Base-by-base conservation (phyloP, 2,329 filamentous ascomycete species). In the Aureobasidium sp. region DNA sequence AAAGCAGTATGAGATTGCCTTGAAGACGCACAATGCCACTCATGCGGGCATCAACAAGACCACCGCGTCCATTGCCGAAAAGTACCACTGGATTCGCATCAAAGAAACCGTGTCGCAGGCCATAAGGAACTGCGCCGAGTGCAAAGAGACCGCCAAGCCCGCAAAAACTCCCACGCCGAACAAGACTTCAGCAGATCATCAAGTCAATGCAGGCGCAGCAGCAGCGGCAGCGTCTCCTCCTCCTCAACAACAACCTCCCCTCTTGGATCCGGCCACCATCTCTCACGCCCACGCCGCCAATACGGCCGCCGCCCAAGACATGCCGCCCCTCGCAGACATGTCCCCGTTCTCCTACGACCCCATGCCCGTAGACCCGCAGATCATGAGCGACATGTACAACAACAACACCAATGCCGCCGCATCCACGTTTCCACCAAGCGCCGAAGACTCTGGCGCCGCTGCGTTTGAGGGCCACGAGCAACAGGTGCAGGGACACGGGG, bases 41-140 rank as follows among this genome's bases (percentile, higher is more conserved):
- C 93, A 98, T 66, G 89, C 86, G 6, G 93, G 93, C 48, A 97
- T 97, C 76, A 98, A 98, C 76, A 96, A 96, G 74, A 97, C 91
- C 0, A 97, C 91, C 1, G 90, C 91, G 17, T 86, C 84, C 17
- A 95, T 98, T 63, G 89, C 91, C 10, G 88, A 96, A 66, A 86
- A 85, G 64, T 96, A 91, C 67, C 93, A 97, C 71, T 98, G 93
- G 93, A 90, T 94, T 42, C 82, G 91, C 57, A 97, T 97, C 73
- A 98, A 97, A 69, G 90, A 96, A 71, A 97, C 91, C 1, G 93
- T 96, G 57, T 93, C 86, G 66, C 84, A 91, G 66, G 90, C 95
- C 62, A 95, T 97, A 70, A 85, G 88, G 62, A 91, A 93, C 63
- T 98, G 93, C 70, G 73, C 79, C 6, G 85, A 95, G 66, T 97